Evolutionary conservation across 192 early-diverging fungal genomes (phyloP).

Genomic region (Coemansia sp.): DNA sequence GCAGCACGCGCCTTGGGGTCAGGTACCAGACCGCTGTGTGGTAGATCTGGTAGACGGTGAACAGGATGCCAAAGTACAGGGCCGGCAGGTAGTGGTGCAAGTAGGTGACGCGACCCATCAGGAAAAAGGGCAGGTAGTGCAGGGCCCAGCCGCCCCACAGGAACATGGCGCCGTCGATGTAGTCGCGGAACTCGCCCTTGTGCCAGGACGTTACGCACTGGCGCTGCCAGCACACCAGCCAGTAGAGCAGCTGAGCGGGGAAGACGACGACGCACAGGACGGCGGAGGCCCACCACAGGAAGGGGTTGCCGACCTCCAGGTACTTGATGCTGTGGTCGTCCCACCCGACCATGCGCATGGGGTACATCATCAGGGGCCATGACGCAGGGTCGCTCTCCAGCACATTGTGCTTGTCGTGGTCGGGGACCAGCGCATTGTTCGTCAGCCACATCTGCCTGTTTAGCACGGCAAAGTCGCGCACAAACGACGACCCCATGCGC

Average conservation of each 20-base stretch:
- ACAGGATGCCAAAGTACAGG: constrained; percentile 71
- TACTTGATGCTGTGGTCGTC: constrained; percentile 67
- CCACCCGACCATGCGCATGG: constrained; percentile 73
- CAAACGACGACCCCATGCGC: constrained; percentile 63
- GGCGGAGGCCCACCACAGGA: constrained; percentile 59
- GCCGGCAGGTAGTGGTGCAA: constrained; percentile 78
- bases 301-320: constrained; percentile 67
- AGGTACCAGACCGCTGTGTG: constrained; percentile 51
- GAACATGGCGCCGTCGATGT: constrained; percentile 57
- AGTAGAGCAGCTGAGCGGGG: constrained; percentile 48
- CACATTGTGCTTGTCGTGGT: constrained; percentile 70
- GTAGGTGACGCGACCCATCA: constrained; percentile 79
- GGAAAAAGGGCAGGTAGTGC: constrained; percentile 74
- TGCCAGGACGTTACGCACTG: constrained; percentile 49
- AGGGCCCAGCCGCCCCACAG: constrained; percentile 67
- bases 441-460: constrained; percentile 79
- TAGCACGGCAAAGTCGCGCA: constrained; percentile 59
- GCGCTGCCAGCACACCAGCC: constrained; percentile 52
- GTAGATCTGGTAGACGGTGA: constrained; percentile 58
- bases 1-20: background rate
- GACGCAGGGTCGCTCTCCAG: constrained; percentile 62
- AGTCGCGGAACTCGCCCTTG: constrained; percentile 54
- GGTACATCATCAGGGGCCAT: constrained; percentile 66
- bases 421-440: constrained; percentile 74
- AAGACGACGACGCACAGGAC: constrained; percentile 18